A percentile compares a stretch with the other conserved stretches of the same genome.
Evolutionary conservation across 306 rosid species (phyloP).

Genomic region (Ammopiptanthus mongolicus): DNA sequence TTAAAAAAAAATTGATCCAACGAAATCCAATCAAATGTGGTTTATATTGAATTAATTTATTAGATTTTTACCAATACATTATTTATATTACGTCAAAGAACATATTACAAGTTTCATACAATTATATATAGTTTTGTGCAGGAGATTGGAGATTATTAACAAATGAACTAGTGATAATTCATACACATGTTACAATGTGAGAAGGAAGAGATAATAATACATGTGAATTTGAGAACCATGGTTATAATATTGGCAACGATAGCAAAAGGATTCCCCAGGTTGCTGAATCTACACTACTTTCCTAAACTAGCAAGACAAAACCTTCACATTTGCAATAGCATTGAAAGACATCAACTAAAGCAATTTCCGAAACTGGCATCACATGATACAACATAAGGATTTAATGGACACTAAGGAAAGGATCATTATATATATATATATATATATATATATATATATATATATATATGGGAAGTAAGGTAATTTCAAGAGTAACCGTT

Average conservation of each 20-base stretch:
- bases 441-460: too few relatives aligned
- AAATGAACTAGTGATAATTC: background rate
- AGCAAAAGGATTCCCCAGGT: background rate
- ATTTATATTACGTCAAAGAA: too few relatives aligned
- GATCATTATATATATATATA: too few relatives aligned
- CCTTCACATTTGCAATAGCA: background rate
- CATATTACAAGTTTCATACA: too few relatives aligned
- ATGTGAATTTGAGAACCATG: constrained; percentile 18
- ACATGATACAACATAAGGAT: background rate
- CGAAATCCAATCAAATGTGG: too few relatives aligned
- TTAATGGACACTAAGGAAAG: too few relatives aligned
- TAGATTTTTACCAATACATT: too few relatives aligned
- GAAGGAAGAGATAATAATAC: constrained; percentile 2
- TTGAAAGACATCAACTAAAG: background rate
- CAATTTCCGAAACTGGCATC: background rate
- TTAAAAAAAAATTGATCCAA: too few relatives aligned
- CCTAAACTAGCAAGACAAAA: background rate
- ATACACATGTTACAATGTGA: constrained; percentile 8
- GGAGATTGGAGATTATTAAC: background rate
- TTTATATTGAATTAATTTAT: too few relatives aligned
- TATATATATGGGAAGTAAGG: too few relatives aligned
- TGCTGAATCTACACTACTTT: constrained; percentile 11
- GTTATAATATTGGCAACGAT: constrained; percentile 19
- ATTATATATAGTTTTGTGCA: background rate
- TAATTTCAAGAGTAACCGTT: too few relatives aligned